phyloP scores from a whole-genome alignment of 768 basidiomycete genomes.

The Lactarius hengduanensis region DNA sequence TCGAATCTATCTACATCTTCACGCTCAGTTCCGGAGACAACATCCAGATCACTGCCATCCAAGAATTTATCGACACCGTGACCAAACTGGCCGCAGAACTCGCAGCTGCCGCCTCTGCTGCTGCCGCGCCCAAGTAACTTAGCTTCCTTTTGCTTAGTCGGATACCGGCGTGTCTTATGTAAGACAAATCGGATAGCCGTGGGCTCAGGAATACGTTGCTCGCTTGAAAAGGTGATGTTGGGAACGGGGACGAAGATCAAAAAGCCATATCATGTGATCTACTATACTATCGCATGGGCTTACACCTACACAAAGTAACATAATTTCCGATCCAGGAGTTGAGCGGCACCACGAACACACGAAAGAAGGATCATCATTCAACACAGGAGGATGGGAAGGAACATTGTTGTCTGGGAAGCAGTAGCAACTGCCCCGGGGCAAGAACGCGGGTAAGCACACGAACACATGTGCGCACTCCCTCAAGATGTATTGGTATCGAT shows the following conservation, averaged over 20 bases:
- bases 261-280: neutral
- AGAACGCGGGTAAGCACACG: neutral
- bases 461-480: neutral
- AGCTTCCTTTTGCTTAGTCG: neutral
- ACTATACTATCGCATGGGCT: neutral
- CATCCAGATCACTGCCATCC: slow-evolving; percentile 17
- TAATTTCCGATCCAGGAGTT: neutral
- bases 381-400: neutral
- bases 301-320: neutral
- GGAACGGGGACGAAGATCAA: neutral
- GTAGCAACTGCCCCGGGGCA: neutral
- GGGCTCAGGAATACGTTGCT: neutral
- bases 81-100: neutral
- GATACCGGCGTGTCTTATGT: neutral
- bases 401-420: neutral
- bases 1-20: slow-evolving; percentile 20
- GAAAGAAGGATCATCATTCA: neutral
- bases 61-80: slow-evolving; percentile 17
- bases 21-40: slow-evolving; percentile 12
- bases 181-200: neutral
- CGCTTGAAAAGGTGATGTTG: neutral
- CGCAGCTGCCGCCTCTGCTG: slow-evolving; percentile 34
- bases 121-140: neutral
- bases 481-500: too few species aligned
- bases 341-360: neutral